These are phyloP conservation scores for Saturnispora gosingensis DNA, from an alignment of 805 yeast genomes.

Conservation along the genomic window DNA sequence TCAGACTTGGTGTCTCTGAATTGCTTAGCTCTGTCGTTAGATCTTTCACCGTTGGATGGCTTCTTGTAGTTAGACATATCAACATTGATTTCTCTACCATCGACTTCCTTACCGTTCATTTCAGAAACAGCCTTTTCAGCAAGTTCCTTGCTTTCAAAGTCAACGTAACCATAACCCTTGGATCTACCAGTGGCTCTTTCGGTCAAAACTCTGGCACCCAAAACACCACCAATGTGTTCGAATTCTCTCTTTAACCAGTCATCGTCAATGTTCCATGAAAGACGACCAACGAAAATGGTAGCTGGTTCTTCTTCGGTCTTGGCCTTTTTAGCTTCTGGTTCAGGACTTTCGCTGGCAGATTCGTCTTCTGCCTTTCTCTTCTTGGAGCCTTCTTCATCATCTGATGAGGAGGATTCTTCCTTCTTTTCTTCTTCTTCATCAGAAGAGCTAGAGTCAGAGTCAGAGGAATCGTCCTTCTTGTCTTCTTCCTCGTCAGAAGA, in stretches of 20 bases:
- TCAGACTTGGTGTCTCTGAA: conserved; percentile 86
- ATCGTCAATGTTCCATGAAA: conserved; percentile 95
- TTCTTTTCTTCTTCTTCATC: conserved; percentile 9
- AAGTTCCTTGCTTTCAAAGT: conserved; percentile 62
- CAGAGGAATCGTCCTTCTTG: conserved; percentile 14
- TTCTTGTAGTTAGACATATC: conserved; percentile 82
- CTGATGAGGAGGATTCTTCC: conserved; percentile 12
- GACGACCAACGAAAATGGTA: conserved; percentile 91
- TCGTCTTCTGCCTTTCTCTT: conserved; percentile 36
- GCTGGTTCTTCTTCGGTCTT: conserved; percentile 47
- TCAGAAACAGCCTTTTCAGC: conserved; percentile 84
- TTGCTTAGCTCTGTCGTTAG: conserved; percentile 72
- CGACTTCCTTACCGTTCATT: conserved; percentile 89
- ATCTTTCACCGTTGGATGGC: conserved; percentile 39
- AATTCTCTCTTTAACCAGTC: conserved; percentile 88
- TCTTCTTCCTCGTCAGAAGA: conserved; percentile 15
- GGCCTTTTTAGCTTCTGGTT: conserved; percentile 43
- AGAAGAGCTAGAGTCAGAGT: conserved; percentile 25
- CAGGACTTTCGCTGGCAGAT: conserved; percentile 21
- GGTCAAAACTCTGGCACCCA: conserved; percentile 83
- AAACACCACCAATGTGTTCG: conserved; percentile 71
- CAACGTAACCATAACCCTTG: conserved; percentile 97
- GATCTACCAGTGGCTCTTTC: conserved; percentile 82
- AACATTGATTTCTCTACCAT: conserved; percentile 92
- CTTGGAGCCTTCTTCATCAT: conserved; percentile 23